These are phyloP conservation scores for Bothriochloa decipiens DNA, from an alignment of 176 grass and related monocot species.

Conservation along the genomic window DNA sequence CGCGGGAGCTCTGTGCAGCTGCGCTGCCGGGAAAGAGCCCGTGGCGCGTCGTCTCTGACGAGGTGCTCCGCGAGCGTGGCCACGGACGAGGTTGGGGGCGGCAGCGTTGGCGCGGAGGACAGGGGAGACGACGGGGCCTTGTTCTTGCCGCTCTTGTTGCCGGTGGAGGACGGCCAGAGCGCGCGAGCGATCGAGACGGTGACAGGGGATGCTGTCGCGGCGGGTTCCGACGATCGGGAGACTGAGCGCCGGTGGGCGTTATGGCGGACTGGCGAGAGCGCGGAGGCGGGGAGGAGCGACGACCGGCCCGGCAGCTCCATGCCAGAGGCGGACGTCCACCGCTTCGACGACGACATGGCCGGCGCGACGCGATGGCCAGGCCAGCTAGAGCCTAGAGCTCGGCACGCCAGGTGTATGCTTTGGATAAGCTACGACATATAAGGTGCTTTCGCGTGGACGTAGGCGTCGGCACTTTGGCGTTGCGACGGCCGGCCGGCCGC, in stretches of 20 bases:
- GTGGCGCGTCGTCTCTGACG: slow-evolving; percentile 1
- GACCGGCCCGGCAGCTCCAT: slow-evolving; percentile 25
- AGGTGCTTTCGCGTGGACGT: neutral
- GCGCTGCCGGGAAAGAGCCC: slow-evolving; percentile 42
- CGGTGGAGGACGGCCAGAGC: slow-evolving; percentile 45
- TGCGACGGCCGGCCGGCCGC: slow-evolving; percentile 23
- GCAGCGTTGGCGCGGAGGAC: neutral
- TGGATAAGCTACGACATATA: neutral
- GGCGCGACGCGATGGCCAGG: neutral
- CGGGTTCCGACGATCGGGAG: neutral
- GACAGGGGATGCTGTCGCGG: neutral
- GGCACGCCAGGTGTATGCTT: neutral
- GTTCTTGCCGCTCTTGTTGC: slow-evolving; percentile 27
- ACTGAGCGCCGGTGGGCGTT: slow-evolving; percentile 30
- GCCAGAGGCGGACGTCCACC: slow-evolving; percentile 42
- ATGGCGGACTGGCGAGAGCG: slow-evolving; percentile 25
- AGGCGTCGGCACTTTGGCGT: slow-evolving; percentile 10
- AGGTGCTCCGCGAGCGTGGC: slow-evolving; percentile 58
- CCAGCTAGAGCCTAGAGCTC: neutral
- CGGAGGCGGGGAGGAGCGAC: slow-evolving; percentile 12
- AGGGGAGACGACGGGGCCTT: slow-evolving; percentile 5
- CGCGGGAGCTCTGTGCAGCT: slow-evolving; percentile 52
- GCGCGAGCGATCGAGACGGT: neutral
- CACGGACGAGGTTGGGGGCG: neutral
- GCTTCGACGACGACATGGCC: slow-evolving; percentile 48